These are phyloP conservation scores for Yamadazyma blattariae DNA, from an alignment of 1,139 yeast genomes.

Conservation along the genomic window DNA sequence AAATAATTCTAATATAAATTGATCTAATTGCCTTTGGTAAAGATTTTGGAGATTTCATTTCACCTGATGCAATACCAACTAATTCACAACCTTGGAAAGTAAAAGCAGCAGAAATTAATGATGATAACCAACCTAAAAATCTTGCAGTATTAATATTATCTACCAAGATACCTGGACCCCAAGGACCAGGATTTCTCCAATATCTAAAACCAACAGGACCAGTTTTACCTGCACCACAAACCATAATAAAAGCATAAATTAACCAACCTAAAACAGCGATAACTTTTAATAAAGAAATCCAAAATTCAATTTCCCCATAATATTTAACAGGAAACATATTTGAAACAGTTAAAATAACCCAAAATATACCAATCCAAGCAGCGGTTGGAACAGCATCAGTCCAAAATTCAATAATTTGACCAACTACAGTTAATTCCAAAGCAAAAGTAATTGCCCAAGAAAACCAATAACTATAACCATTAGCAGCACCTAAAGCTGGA, in stretches of 20 bases:
- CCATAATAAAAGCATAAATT: slow-evolving; percentile 64
- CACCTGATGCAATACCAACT: slow-evolving; percentile 88
- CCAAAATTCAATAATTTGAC: slow-evolving; percentile 76
- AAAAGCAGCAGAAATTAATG: slow-evolving; percentile 69
- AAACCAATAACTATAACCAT: slow-evolving; percentile 85
- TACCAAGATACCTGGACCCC: slow-evolving; percentile 59
- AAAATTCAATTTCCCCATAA: slow-evolving; percentile 46
- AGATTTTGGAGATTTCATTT: slow-evolving; percentile 76
- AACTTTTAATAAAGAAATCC: slow-evolving; percentile 63
- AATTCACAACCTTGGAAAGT: slow-evolving; percentile 81
- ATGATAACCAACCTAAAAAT: slow-evolving; percentile 65
- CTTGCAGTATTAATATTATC: slow-evolving; percentile 49
- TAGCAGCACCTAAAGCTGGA: slow-evolving; percentile 73
- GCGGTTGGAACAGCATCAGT: slow-evolving; percentile 68
- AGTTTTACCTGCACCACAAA: slow-evolving; percentile 66
- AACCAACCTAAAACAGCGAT: slow-evolving; percentile 71
- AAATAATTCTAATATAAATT: slow-evolving; percentile 74
- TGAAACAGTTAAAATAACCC: slow-evolving; percentile 30
- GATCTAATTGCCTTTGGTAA: slow-evolving; percentile 84
- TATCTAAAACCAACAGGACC: slow-evolving; percentile 83
- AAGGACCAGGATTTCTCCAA: slow-evolving; percentile 93
- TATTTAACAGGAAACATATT: slow-evolving; percentile 44
- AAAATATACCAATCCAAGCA: slow-evolving; percentile 75
- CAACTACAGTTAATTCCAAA: slow-evolving; percentile 75
- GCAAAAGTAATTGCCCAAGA: slow-evolving; percentile 86